A percentile compares a stretch with the other conserved stretches of the same genome.
Conservation (phyloP, 148 eudicot species). For the Nepenthes gracilis region DNA sequence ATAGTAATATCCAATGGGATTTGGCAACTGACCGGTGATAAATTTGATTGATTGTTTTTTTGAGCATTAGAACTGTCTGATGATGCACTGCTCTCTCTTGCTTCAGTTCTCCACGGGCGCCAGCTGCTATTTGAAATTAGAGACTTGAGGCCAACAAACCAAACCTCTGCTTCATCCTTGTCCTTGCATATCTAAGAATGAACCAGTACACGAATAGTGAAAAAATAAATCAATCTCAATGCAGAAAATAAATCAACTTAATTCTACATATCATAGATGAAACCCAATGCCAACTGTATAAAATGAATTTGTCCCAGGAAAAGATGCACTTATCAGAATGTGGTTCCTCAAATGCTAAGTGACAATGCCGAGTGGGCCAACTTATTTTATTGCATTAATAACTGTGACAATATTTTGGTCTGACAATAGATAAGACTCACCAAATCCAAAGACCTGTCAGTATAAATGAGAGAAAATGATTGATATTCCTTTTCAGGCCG, state of each 20-base stretch:
- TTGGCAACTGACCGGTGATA: slow-evolving; percentile 36
- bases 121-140: slow-evolving; percentile 43
- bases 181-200: slow-evolving; percentile 84
- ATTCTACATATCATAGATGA: not conserved
- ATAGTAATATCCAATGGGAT: not conserved
- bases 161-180: slow-evolving; percentile 93
- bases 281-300: slow-evolving; percentile 1
- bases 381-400: not conserved
- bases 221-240: slow-evolving; percentile 4
- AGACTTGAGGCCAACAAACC: slow-evolving; percentile 86
- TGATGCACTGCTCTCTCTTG: slow-evolving; percentile 34
- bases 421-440: slow-evolving; percentile 32
- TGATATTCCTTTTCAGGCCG: slow-evolving; percentile 96
- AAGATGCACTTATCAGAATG: not conserved
- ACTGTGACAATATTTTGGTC: not conserved
- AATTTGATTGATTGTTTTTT: slow-evolving; percentile 32
- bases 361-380: not conserved
- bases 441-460: slow-evolving; percentile 85
- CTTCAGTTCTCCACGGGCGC: slow-evolving; percentile 40
- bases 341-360: too few relatives aligned
- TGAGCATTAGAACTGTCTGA: slow-evolving; percentile 37
- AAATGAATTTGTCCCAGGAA: not conserved
- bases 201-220: slow-evolving; percentile 5
- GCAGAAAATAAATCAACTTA: not conserved
- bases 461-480: slow-evolving; percentile 80